Evolutionary conservation across 345 rosid species (phyloP), one percentile per base, ranked within the genome.

Genomic region (Syzygium aqueum): DNA sequence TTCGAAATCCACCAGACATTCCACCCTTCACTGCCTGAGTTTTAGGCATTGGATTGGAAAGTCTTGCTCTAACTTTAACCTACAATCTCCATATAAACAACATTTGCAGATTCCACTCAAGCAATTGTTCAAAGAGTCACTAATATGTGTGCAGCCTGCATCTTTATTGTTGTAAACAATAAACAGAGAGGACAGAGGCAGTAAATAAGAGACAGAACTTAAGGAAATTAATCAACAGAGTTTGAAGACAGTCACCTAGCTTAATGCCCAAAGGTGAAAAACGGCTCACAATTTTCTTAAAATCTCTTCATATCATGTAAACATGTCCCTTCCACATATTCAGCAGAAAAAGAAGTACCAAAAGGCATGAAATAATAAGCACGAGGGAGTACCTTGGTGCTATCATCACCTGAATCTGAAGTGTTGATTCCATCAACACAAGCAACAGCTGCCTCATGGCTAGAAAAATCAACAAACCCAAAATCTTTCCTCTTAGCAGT

Each of bases 31-130:
- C 93, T 83, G 93, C 94, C 88, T 94, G 96, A 54, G 94, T 92
- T 91, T 94, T 94, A 46, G 96, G 96, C 92, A 90, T 54, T n/a
- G 95, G 96, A 92, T 94, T 94, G 80, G 95, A 94, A 63, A 94
- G 92, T 91, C 95, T 92, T 84, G 94, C 96, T 91, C 89, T 93
- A 54, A 94, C 87, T 90, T 90, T 94, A 28, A 73, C 86, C 94
- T 94, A 90, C 25, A 77, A 88, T 52, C 84, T 14, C 86, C 77
- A 88, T 33, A 78, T 61, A 33, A 88, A 88, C 50, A 61, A 28
- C 77, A 85, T 61, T 37, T 33, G 46, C 28, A 40, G 63, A 46
- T 51, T 90, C 87, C 88, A 54, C 88, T 88, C 51, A 67, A 43
- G 19, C 49, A 37, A 37, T 73, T 40, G 43, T 73, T 73, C 46